phyloP scores from a whole-genome alignment of 108 stramenopile genomes.

The Nitzschia inconspicua region DNA sequence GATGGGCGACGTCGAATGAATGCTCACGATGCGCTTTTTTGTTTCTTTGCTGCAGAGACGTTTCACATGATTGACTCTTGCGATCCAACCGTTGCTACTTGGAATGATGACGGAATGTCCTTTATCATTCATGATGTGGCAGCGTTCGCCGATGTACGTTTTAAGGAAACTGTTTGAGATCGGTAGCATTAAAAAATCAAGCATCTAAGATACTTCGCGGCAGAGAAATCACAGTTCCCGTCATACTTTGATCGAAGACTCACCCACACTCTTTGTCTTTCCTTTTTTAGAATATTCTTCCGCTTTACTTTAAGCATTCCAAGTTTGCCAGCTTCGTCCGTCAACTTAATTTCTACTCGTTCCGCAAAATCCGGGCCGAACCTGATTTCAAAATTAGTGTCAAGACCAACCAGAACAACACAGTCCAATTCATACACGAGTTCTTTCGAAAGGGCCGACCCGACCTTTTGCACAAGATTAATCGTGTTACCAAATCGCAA shows the following conservation, averaged over 20 bases:
- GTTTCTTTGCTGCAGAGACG: constrained; percentile 9
- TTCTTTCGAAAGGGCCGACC: constrained; percentile 18
- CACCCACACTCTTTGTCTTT: neutral
- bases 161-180: neutral
- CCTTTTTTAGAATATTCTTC: constrained; percentile 41
- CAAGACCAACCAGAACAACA: neutral
- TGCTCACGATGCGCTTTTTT: neutral
- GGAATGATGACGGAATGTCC: constrained; percentile 55
- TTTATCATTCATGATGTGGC: constrained; percentile 63
- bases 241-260: neutral
- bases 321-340: constrained; percentile 78
- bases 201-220: neutral
- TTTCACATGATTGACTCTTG: constrained; percentile 29
- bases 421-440: constrained; percentile 22
- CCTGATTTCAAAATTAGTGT: neutral
- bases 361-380: constrained; percentile 24
- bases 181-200: neutral
- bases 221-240: neutral
- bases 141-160: constrained; percentile 34
- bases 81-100: constrained; percentile 20
- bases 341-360: constrained; percentile 34
- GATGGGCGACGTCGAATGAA: too few relatives aligned
- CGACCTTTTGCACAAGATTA: constrained; percentile 20
- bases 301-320: constrained; percentile 86
- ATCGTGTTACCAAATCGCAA: constrained; percentile 24